Evolutionary conservation across 305 asterid species (phyloP).

Genomic region (Coffea humblotiana): DNA sequence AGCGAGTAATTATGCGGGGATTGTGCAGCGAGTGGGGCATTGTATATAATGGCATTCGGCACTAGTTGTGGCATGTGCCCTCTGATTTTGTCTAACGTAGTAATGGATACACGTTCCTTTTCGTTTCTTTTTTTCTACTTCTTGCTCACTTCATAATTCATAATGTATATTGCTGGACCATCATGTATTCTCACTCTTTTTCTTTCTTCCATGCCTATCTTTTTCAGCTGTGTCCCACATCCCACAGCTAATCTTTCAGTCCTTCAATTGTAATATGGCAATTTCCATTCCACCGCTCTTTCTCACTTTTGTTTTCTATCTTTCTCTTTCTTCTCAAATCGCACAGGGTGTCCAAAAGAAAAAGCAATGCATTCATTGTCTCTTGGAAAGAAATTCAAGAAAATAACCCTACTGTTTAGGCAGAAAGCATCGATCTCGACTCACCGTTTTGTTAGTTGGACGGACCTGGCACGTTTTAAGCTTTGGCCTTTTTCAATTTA

Average conservation of each 20-base stretch:
- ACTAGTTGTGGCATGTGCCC: constrained; percentile 41
- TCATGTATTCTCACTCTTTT: neutral
- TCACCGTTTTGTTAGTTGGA: constrained; percentile 18
- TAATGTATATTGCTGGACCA: constrained; percentile 14
- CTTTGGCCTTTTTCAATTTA: too few relatives aligned
- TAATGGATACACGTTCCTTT: neutral
- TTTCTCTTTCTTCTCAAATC: neutral
- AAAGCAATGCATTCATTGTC: neutral
- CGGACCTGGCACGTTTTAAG: neutral
- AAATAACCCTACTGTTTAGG: neutral
- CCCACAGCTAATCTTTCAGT: neutral
- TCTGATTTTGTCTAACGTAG: constrained; percentile 19
- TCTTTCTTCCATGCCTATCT: neutral
- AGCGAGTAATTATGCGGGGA: constrained; percentile 51
- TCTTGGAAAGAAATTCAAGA: neutral
- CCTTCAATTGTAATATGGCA: neutral
- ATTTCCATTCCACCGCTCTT: neutral
- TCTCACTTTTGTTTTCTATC: neutral
- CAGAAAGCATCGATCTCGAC: neutral
- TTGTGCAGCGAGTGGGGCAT: constrained; percentile 61
- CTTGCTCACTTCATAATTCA: neutral
- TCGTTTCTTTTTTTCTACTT: neutral
- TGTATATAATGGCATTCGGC: constrained; percentile 33
- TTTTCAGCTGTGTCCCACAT: constrained; percentile 3
- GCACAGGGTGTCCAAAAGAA: neutral